Conservation (phyloP, 2,329 filamentous ascomycete species). For the Epichloe scottii region DNA sequence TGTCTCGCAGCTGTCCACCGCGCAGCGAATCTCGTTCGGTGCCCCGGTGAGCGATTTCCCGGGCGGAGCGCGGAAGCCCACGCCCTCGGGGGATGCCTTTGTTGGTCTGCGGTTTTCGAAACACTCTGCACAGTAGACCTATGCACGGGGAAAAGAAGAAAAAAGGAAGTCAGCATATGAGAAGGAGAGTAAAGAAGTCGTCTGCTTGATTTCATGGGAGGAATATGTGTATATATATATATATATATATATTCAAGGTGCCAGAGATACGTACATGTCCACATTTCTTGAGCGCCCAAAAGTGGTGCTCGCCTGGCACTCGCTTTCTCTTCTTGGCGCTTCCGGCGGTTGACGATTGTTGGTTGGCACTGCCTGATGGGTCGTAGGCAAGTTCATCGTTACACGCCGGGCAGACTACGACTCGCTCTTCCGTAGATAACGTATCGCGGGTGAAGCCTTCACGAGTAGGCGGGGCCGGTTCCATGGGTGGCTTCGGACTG, state of each 20-base stretch:
- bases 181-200: neutral
- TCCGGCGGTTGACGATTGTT: slow-evolving; percentile 8
- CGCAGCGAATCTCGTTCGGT: slow-evolving; percentile 33
- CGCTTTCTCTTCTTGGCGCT: slow-evolving; percentile 29
- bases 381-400: slow-evolving; percentile 72
- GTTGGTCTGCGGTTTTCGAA: slow-evolving; percentile 41
- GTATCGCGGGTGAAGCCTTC: slow-evolving; percentile 75
- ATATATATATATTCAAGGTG: slow-evolving; percentile 12
- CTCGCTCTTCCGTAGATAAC: slow-evolving; percentile 45
- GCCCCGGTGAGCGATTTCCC: slow-evolving; percentile 15
- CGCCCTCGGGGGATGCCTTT: slow-evolving; percentile 19
- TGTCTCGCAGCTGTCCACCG: slow-evolving; percentile 42
- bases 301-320: slow-evolving; percentile 59
- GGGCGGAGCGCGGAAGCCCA: slow-evolving; percentile 25
- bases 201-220: neutral
- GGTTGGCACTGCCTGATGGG: slow-evolving; percentile 26
- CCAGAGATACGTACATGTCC: slow-evolving; percentile 58
- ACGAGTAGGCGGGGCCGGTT: slow-evolving; percentile 50
- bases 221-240: slow-evolving; percentile 12
- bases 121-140: slow-evolving; percentile 53
- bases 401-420: slow-evolving; percentile 77
- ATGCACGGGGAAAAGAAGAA: neutral
- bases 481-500: slow-evolving; percentile 37
- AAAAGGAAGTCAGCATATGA: neutral
- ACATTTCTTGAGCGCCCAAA: slow-evolving; percentile 84